Evolutionary conservation across 2,329 filamentous ascomycete species (phyloP), one percentile per base, ranked within the genome.

Genomic region (Aaosphaeria arxii): DNA sequence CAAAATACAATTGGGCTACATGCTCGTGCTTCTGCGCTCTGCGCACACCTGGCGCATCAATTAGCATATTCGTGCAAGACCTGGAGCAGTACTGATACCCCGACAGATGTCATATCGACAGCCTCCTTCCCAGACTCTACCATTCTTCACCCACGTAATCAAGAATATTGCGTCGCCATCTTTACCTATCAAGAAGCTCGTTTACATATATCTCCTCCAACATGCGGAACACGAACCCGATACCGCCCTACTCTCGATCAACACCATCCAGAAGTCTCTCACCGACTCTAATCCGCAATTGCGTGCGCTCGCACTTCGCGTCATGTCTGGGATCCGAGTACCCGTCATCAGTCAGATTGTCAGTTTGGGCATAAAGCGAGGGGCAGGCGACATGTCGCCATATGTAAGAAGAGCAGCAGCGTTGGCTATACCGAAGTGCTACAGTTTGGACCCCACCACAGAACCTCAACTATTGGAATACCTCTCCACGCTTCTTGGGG

Each of bases 331-430:
- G 9, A 97, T 99, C 54, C 83, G 88, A n/a, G 92, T 99, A 1
- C 92, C 94, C 0, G 91, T 96, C 44, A 99, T 99, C 71, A 95
- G 89, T 62, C 94, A 97, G 74, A 97, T 99, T 55, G 92, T 99
- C 11, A 92, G 89, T 11, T 75, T 99, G 50, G 94, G 91, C 4
- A 96, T 99, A 74, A 96, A 96, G 71, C 90, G 94, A 63, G 94
- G 94, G 4, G 84, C 85, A 24, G 90, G 85, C 33, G 94, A 99
- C 68, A 95, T 99, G 89, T 96, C 90, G 61, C 89, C 94, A 0
- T 85, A 90, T 59, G 94, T 99, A 44, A 85, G 94, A 54, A 95
- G 94, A 66, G 90, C 92, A 1, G 94, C 94, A 11, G 94, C 94
- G 9, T 76, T 97, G 56, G 89, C 94, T 7, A 95, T 97, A 50